Base-by-base conservation (phyloP, 768 basidiomycete species). In the Candolleomyces eurysporus region DNA sequence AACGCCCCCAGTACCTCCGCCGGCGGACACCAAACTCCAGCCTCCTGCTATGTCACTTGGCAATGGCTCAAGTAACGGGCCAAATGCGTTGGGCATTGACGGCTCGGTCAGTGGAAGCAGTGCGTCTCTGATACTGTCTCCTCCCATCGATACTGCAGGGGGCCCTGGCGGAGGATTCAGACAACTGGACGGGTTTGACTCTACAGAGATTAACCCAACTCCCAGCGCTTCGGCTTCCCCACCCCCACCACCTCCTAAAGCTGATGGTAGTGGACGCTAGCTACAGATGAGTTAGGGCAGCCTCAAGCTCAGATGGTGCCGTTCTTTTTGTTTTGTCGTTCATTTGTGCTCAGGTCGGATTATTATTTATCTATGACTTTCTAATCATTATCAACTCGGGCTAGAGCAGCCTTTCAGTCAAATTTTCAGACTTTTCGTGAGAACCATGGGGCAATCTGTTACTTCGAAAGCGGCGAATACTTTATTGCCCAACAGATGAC, bases 1-100 rank as follows among this genome's bases (percentile, higher is more conserved):
- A n/a, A 67, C 67, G n/a, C 67, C 67, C 21, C 67, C 68, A 31
- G 64, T 66, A 13, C 68, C 71, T 21, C 65, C 67, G 14, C 56
- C 64, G 31, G 61, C 51, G 56, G n/a, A 17, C 53, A 32, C n/a
- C 43, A 45, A 46, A 22, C 58, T 61, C 13, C 48, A 55, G 19
- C 58, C 58, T 16, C 48, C 59, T n/a, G 17, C 57, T 14, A 32
- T 26, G 50, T 54, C 48, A 50, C 59, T 57, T 55, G 56, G 22
- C 61, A 52, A 54, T 26, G 42, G 57, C 22, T 48, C 58, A 32
- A 61, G 64, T 14, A 67, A 61, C 57, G 68, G 59, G 19, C 55
- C 45, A 26, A 43, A 30, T 42, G 45, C 49, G 22, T 51, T 57
- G 40, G 58, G 60, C 5, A 61, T 49, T 13, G 55, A 61, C 40